phyloP scores from a whole-genome alignment of 2,329 filamentous ascomycete species.

The Aaosphaeria pasadenensis region DNA sequence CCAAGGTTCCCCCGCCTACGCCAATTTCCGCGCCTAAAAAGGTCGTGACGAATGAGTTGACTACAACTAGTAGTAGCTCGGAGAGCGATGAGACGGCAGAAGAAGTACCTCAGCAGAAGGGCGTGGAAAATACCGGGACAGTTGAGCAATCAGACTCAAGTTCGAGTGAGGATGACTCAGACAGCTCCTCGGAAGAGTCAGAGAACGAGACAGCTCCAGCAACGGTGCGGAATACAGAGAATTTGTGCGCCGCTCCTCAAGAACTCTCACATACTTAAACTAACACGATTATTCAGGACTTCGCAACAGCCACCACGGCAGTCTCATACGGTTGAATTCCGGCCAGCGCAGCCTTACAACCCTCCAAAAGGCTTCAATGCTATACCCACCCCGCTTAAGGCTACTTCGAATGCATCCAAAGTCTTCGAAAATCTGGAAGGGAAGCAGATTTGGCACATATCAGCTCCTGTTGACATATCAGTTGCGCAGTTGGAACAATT shows the following conservation, averaged over 20 bases:
- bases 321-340: constrained; percentile 27
- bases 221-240: constrained; percentile 13
- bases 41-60: constrained; percentile 15
- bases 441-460: constrained; percentile 81
- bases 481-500: constrained; percentile 65
- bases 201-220: constrained; percentile 26
- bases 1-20: constrained; percentile 10
- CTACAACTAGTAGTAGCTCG: constrained; percentile 22
- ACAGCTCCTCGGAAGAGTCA: constrained; percentile 37
- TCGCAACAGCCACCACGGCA: constrained; percentile 5
- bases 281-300: neutral
- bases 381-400: constrained; percentile 46
- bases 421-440: constrained; percentile 61
- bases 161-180: constrained; percentile 17
- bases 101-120: constrained; percentile 10
- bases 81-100: constrained; percentile 18
- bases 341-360: constrained; percentile 33
- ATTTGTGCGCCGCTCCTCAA: constrained; percentile 5
- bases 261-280: no score
- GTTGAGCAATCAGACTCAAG: constrained; percentile 7
- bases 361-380: constrained; percentile 47
- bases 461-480: constrained; percentile 67
- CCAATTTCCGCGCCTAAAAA: constrained; percentile 17
- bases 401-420: constrained; percentile 32
- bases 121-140: constrained; percentile 1